A percentile compares a stretch with the other conserved stretches of the same genome.
Conservation (phyloP, 1,139 yeast species). For the Scheffersomyces titani region DNA sequence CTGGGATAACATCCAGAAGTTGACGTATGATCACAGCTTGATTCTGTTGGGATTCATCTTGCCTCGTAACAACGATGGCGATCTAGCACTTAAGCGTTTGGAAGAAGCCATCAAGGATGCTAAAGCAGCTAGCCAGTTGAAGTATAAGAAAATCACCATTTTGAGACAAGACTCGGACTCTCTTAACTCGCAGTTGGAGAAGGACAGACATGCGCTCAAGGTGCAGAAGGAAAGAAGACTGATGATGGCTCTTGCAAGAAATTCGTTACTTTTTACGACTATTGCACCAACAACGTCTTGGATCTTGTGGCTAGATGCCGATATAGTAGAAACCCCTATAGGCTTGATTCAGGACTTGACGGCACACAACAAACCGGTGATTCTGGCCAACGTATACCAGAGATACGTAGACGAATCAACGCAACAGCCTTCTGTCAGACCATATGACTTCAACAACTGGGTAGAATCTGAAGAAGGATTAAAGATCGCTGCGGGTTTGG, state of each 20-base stretch:
- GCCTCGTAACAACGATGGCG: constrained; percentile 82
- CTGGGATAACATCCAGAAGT: constrained; percentile 77
- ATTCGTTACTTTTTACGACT: constrained; percentile 87
- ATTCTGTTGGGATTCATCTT: constrained; percentile 89
- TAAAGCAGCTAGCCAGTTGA: constrained; percentile 52
- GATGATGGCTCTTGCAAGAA: constrained; percentile 92
- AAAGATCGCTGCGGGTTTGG: constrained; percentile 66
- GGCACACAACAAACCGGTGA: constrained; percentile 79
- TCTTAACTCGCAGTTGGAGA: constrained; percentile 66
- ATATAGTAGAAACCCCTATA: constrained; percentile 83
- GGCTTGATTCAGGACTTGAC: constrained; percentile 85
- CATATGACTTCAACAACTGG: constrained; percentile 97
- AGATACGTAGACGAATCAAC: constrained; percentile 63
- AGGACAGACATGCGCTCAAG: constrained; percentile 67
- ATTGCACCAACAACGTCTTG: constrained; percentile 88
- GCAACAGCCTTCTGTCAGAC: constrained; percentile 64
- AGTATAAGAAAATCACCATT: constrained; percentile 80
- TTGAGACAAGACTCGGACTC: constrained; percentile 88
- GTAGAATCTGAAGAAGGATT: constrained; percentile 87
- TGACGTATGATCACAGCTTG: constrained; percentile 81
- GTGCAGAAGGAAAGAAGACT: constrained; percentile 91
- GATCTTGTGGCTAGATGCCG: constrained; percentile 96
- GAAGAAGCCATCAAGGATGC: constrained; percentile 67
- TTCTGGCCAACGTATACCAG: constrained; percentile 93
- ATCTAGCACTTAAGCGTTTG: constrained; percentile 65